Percentiles rank a stretch among this genome's conserved stretches.
These are phyloP conservation scores for Chaetomiaceae sp. DNA, from an alignment of 2,329 filamentous ascomycete genomes.

Conservation along the genomic window DNA sequence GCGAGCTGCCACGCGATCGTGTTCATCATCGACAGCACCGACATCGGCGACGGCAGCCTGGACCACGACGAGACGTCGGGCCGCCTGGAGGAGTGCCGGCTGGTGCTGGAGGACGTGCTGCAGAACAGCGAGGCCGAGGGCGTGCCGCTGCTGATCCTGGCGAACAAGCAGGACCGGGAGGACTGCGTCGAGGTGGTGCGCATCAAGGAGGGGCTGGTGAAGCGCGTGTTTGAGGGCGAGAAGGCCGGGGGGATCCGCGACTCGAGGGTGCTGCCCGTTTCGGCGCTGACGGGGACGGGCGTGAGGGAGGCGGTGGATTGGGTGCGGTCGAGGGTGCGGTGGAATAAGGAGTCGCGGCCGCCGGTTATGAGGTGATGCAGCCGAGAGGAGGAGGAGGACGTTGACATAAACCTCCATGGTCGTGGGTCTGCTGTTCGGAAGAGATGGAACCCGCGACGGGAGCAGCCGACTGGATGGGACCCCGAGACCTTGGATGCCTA, in stretches of 20 bases:
- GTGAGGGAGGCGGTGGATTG: slow-evolving; percentile 97
- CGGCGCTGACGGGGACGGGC: slow-evolving; percentile 81
- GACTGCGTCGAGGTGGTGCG: slow-evolving; percentile 96
- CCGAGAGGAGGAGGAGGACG: background rate
- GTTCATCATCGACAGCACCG: slow-evolving; percentile 93
- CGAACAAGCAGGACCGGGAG: slow-evolving; percentile 97
- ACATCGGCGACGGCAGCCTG: slow-evolving; percentile 79
- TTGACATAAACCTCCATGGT: too few species aligned
- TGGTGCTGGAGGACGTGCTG: slow-evolving; percentile 86
- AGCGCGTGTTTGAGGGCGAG: slow-evolving; percentile 92
- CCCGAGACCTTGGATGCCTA: too few species aligned
- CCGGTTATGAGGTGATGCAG: slow-evolving; percentile 77
- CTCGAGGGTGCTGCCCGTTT: slow-evolving; percentile 84
- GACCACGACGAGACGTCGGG: slow-evolving; percentile 48
- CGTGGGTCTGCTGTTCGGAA: too few species aligned
- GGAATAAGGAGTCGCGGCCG: slow-evolving; percentile 91
- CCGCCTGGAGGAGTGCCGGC: slow-evolving; percentile 79
- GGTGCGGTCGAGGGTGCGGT: slow-evolving; percentile 85
- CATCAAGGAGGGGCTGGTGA: slow-evolving; percentile 94
- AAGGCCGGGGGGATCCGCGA: slow-evolving; percentile 83
- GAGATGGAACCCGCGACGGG: too few species aligned
- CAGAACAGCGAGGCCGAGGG: slow-evolving; percentile 84
- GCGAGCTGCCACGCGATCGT: slow-evolving; percentile 91
- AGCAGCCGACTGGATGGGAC: too few species aligned
- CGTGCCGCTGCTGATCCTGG: slow-evolving; percentile 84